Evolutionary conservation across 2,329 filamentous ascomycete species (phyloP), one percentile per base, ranked within the genome.

Genomic region (Exutisphaerella laricina): DNA sequence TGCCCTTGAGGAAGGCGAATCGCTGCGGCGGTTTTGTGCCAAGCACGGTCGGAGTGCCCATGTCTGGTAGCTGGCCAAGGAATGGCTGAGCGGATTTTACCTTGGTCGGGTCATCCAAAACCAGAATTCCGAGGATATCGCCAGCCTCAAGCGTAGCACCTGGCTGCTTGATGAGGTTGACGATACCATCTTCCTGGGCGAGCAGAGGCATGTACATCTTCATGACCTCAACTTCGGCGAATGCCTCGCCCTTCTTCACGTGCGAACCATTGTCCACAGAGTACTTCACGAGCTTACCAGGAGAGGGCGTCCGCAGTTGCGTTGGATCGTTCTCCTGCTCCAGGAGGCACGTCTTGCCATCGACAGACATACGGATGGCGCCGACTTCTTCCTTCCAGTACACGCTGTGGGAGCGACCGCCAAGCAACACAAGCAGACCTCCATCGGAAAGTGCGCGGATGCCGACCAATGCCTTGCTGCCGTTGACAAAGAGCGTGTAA

Each of bases 171-270:
- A 98, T 95, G 59, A 98, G 79, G 72, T 96, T 92, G 43, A 98
- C 90, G 41, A 94, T 78, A 73, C 92, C 92, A 58, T 95, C 92
- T 67, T 98, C 92, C 63, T 89, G 84, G 2, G 92, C 86, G 49
- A 98, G 78, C 42, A 98, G 77, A 60, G 92, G 92, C 92, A 98
- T 98, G 78, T 97, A 97, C 92, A 98, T 98, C 78, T 98, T 98
- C 92, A 98, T 98, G 69, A 98, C 92, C 70, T 98, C 92, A 29
- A 98, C 90, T 68, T 98, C 92, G 43, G 92, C 92, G 62, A 88
- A 98, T 23, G 90, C 75, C 67, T 97, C 86, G 44, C 90, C 90
- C 57, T 94, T 88, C 67, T 80, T 84, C 67, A 98, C 81, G 65
- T 98, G 92, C 56, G 88, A 78, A 48, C 92, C 92, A 60, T 94